Percentiles rank a stretch among this genome's conserved stretches.
These are phyloP conservation scores for Fusarium verticillioides DNA, from an alignment of 2,329 filamentous ascomycete genomes.

Conservation along the genomic window DNA sequence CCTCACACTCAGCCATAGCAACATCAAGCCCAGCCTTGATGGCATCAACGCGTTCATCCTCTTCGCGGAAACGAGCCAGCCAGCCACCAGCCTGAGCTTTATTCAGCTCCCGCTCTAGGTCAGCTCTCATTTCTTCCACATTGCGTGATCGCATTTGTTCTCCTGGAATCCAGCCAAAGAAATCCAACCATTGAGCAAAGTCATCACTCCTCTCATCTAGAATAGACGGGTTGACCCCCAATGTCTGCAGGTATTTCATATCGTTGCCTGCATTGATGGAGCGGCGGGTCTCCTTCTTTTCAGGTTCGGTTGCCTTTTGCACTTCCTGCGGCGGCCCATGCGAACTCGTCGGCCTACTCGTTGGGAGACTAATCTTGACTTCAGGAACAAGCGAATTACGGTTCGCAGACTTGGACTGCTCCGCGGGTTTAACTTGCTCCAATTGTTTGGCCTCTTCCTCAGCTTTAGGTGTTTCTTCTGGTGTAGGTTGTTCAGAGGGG, in stretches of 20 bases:
- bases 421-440: slow-evolving; percentile 32
- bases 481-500: slow-evolving; percentile 40
- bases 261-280: slow-evolving; percentile 78
- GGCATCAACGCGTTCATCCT: slow-evolving; percentile 88
- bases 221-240: slow-evolving; percentile 82
- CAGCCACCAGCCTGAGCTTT: slow-evolving; percentile 93
- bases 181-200: slow-evolving; percentile 83
- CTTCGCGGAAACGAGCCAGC: slow-evolving; percentile 84
- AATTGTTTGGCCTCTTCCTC: slow-evolving; percentile 10
- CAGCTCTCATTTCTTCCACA: slow-evolving; percentile 82
- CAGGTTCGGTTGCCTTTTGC: slow-evolving; percentile 43
- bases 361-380: slow-evolving; percentile 67
- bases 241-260: slow-evolving; percentile 77
- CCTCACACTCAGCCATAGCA: slow-evolving; percentile 94
- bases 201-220: slow-evolving; percentile 81
- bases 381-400: slow-evolving; percentile 60
- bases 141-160: slow-evolving; percentile 78
- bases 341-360: slow-evolving; percentile 54
- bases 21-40: slow-evolving; percentile 88
- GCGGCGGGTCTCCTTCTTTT: slow-evolving; percentile 62
- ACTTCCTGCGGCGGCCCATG: slow-evolving; percentile 53
- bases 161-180: slow-evolving; percentile 87
- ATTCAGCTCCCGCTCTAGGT: slow-evolving; percentile 87
- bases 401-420: slow-evolving; percentile 47
- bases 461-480: slow-evolving; percentile 10